Percentiles rank a stretch among this genome's conserved stretches.
Evolutionary conservation across 768 basidiomycete genomes (phyloP).

Genomic region (Kwoniella dendrophila): DNA sequence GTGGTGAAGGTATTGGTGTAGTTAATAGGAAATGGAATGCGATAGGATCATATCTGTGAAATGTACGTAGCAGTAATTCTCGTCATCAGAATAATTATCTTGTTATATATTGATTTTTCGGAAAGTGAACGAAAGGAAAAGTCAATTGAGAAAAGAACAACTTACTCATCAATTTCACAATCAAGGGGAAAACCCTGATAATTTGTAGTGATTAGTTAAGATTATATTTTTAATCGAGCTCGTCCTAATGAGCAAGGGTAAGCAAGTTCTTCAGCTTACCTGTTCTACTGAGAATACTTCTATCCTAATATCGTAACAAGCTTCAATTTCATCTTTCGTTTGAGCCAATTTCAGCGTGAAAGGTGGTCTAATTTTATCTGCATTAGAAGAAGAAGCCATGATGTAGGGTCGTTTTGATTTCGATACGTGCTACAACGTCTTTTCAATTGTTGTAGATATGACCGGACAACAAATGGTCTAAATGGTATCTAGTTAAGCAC

Average conservation of each 20-base stretch:
- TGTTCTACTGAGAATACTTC: conserved; percentile 51
- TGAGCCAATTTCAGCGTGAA: conserved; percentile 35
- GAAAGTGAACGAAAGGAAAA: background rate
- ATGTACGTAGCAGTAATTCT: too few species aligned
- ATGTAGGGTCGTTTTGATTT: too few species aligned
- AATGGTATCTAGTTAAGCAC: too few species aligned
- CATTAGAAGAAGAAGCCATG: background rate
- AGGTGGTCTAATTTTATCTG: conserved; percentile 15
- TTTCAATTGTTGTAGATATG: too few species aligned
- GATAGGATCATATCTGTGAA: conserved; percentile 33
- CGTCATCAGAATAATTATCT: background rate
- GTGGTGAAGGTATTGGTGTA: conserved; percentile 29
- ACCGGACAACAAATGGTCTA: too few species aligned
- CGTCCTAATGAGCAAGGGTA: background rate
- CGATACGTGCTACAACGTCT: too few species aligned
- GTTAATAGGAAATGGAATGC: conserved; percentile 43
- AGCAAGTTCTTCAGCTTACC: conserved; percentile 20
- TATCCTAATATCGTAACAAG: conserved; percentile 51
- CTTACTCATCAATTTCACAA: conserved; percentile 51
- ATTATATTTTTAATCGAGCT: background rate
- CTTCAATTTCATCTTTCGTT: conserved; percentile 41
- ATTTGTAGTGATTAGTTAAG: background rate
- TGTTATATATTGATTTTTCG: background rate
- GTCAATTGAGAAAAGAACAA: background rate
- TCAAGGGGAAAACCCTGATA: conserved; percentile 53